Base-by-base conservation (phyloP, 1,284 basidiomycete species). In the Heterobasidion irregulare region DNA sequence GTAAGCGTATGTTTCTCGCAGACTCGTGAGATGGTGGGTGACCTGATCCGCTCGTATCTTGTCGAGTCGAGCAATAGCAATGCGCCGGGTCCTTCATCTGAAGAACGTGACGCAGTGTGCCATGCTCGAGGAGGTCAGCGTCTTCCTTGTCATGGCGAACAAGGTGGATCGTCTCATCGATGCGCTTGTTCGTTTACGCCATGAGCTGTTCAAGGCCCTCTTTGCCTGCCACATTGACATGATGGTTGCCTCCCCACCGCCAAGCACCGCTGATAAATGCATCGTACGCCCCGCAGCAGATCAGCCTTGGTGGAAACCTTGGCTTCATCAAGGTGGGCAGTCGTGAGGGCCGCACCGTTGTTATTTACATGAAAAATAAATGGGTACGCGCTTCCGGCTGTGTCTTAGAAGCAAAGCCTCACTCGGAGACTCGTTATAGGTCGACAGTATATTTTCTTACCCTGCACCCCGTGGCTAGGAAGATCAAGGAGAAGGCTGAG, bases 341-440 rank as follows among this genome's bases (percentile, higher is more conserved):
- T 57, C 76, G 96, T 41, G 82, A 85, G 36, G 89, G 85, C 33
- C 80, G 93, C 12, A 96, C 94, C 0, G 74, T 97, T 18, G 88
- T 99, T 8, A 86, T 97, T 54, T 98, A 94, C 70, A 95, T 95
- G 86, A 96, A 94, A 78, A 92, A 89, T 72, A 94, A 89, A 73
- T 91, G 93, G 57, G 92, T 94, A 71, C 63, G 48, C 45, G n/a
- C 2, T 5, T 26, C 26, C 26, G 26, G 26, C 26, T 26, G 26
- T 26, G 26, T 26, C 26, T 26, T 5, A 5, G 2, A 26, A 26
- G 26, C 26, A 26, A 26, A 26, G 26, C 26, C 2, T 26, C 26
- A 26, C 26, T 5, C 26, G 26, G 5, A 26, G 2, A 5, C 2
- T 26, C 5, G 26, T 26, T 3, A 26, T 26, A 26, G 26, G 26